phyloP scores from a whole-genome alignment of 306 rosid species.

The Citrullus mucosospermus region DNA sequence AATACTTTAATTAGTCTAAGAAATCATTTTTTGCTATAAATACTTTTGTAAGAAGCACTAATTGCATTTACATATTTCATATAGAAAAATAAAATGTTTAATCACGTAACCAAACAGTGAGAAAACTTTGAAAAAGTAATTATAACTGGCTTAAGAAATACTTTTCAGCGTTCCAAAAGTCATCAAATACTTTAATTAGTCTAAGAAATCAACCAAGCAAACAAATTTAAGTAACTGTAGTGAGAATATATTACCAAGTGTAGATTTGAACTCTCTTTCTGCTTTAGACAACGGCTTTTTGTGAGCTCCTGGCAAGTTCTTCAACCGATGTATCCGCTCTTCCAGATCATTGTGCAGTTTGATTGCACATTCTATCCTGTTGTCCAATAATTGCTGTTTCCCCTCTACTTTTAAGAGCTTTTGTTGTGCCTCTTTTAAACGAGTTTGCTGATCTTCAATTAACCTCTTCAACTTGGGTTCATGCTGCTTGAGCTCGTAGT shows the following conservation, averaged over 20 bases:
- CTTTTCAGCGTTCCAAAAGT: not conserved
- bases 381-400: constrained; percentile 36
- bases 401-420: constrained; percentile 53
- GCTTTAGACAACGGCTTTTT: constrained; percentile 80
- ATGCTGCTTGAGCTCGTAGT: constrained; percentile 77
- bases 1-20: not conserved
- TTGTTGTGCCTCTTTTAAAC: constrained; percentile 39
- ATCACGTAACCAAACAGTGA: not conserved
- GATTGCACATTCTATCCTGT: constrained; percentile 40
- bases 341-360: constrained; percentile 52
- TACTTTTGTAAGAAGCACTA: not conserved
- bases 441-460: constrained; percentile 57
- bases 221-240: not conserved
- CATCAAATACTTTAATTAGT: not conserved
- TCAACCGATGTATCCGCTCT: constrained; percentile 57
- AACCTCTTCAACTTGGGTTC: constrained; percentile 76
- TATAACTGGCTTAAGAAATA: not conserved
- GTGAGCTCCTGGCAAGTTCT: constrained; percentile 59
- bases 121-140: not conserved
- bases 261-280: constrained; percentile 65
- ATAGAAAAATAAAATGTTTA: not conserved
- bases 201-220: not conserved
- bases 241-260: constrained; percentile 57
- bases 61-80: not conserved
- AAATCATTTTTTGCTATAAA: not conserved